phyloP scores from a whole-genome alignment of 257 asterid species.

The Rehmannia glutinosa region DNA sequence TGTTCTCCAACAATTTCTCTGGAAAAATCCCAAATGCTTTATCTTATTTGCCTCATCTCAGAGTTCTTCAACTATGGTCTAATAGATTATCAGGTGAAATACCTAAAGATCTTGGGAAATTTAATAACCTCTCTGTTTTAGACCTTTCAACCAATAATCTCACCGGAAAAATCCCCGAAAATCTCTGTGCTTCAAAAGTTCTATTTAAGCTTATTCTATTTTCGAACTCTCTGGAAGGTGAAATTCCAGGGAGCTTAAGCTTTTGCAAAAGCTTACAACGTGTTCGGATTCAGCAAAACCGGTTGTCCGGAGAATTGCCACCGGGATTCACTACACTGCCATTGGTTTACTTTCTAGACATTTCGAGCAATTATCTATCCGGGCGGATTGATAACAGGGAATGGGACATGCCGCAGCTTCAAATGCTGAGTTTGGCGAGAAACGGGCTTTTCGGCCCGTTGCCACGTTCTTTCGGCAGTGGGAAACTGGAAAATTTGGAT shows the following conservation, averaged over 20 bases:
- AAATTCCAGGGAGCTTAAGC: constrained; percentile 45
- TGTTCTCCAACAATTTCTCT: constrained; percentile 64
- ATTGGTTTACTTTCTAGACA: constrained; percentile 61
- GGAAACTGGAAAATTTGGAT: constrained; percentile 58
- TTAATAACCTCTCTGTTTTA: constrained; percentile 58
- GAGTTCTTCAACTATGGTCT: constrained; percentile 81
- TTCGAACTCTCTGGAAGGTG: constrained; percentile 64
- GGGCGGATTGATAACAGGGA: constrained; percentile 43
- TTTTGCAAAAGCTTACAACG: constrained; percentile 66
- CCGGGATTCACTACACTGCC: constrained; percentile 51
- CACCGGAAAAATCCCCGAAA: constrained; percentile 60
- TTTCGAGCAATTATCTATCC: constrained; percentile 48
- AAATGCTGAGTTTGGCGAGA: constrained; percentile 64
- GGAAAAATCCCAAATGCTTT: constrained; percentile 67
- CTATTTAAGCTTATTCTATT: constrained; percentile 75
- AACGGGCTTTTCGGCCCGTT: constrained; percentile 48
- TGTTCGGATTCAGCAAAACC: constrained; percentile 61
- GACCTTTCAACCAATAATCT: constrained; percentile 82
- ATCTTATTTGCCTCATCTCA: constrained; percentile 53
- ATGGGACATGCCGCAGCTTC: constrained; percentile 80
- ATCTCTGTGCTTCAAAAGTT: constrained; percentile 42
- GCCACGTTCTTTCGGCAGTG: constrained; percentile 54
- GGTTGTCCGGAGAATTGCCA: constrained; percentile 47
- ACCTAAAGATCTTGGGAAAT: constrained; percentile 54
- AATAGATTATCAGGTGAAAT: constrained; percentile 59